Base-by-base conservation (phyloP, 2,329 filamentous ascomycete species). In the Magnaporthiopsis incrustans region DNA sequence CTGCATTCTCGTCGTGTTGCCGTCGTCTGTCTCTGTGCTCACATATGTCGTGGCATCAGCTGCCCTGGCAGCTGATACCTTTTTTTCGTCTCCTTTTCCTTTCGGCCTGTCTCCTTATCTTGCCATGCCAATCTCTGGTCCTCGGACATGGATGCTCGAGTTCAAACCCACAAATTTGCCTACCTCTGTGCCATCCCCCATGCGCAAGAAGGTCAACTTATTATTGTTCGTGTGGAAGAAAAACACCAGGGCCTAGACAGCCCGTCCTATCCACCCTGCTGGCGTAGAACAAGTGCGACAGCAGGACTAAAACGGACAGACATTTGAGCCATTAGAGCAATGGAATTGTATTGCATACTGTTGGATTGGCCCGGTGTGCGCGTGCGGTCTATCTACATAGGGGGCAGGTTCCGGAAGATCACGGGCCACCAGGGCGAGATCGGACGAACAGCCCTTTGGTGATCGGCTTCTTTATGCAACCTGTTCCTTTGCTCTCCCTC, bases 181-280 rank as follows among this genome's bases (percentile, higher is more conserved):
- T 85, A 80, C 84, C 84, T 82, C 79, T 82, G 75, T 78, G 81
- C 79, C 79, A 76, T 77, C 71, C 77, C 79, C 79, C 76, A 78
- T 86, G 80, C 82, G 79, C 81, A 78, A 75, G 79, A 76, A 78
- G 82, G 83, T 85, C 78, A 85, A 83, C 80, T 83, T 82, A 72
- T 74, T 75, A 76, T 78, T 5, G 82, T 81, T 83, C 76, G 71
- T 74, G 83, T 86, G 84, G 84, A 81, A 86, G 82, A 86, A 79
- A 81, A 85, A 72, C 77, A 56, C 76, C 74, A 80, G 75, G 84
- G 84, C 82, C 84, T 86, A 86, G 84, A 87, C 84, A 86, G 82
- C 84, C 84, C 73, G 83, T 85, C 83, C 81, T 77, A 80, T 87
- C 84, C 84, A 86, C 84, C 84, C 84, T 84, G 83, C 77, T 81